Evolutionary conservation across 2,329 filamentous ascomycete genomes (phyloP).

Genomic region (Paecilomyces sp.): DNA sequence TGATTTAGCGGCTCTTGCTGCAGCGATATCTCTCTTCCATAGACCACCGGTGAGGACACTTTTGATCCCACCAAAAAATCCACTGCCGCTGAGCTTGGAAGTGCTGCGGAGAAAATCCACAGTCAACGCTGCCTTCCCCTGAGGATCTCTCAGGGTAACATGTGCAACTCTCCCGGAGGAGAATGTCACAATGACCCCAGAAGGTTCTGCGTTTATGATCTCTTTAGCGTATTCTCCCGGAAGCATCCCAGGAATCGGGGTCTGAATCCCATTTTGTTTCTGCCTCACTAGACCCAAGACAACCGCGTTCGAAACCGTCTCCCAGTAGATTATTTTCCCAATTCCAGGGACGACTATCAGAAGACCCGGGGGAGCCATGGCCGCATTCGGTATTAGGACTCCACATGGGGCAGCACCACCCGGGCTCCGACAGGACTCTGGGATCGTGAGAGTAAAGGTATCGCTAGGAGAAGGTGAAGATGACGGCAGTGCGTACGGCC

Average conservation of each 20-base stretch:
- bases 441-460: conserved; percentile 72
- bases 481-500: conserved; percentile 63
- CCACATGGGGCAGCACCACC: conserved; percentile 73
- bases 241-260: conserved; percentile 64
- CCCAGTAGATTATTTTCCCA: conserved; percentile 89
- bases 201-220: conserved; percentile 75
- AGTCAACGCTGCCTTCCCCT: conserved; percentile 75
- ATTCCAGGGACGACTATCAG: conserved; percentile 77
- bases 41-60: conserved; percentile 64
- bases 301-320: conserved; percentile 83
- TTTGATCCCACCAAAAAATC: conserved; percentile 75
- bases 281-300: conserved; percentile 77
- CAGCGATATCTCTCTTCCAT: conserved; percentile 69
- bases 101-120: conserved; percentile 67
- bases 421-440: conserved; percentile 59
- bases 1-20: conserved; percentile 67
- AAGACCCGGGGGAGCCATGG: conserved; percentile 74
- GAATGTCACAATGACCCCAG: conserved; percentile 78
- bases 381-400: conserved; percentile 70
- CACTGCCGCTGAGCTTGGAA: conserved; percentile 49
- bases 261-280: conserved; percentile 71
- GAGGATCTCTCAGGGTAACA: conserved; percentile 74
- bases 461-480: conserved; percentile 41
- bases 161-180: conserved; percentile 83
- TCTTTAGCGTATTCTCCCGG: conserved; percentile 71